Evolutionary conservation across 805 yeast genomes (phyloP).

Genomic region (Suhomyces xylopsoci): DNA sequence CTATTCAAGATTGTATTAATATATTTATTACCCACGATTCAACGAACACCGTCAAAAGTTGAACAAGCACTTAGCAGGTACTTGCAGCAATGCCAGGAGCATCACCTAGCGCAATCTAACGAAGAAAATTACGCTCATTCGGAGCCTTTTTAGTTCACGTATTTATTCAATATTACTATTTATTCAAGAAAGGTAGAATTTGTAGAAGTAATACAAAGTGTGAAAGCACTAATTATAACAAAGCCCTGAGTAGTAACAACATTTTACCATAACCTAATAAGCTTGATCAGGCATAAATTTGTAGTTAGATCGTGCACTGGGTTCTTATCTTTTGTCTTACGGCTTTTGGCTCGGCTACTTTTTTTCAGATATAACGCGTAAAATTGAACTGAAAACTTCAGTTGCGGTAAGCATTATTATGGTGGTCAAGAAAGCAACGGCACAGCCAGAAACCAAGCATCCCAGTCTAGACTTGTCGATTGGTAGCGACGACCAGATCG

Average conservation of each 20-base stretch:
- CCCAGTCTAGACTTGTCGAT: conserved; percentile 4
- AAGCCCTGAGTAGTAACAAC: too few species aligned
- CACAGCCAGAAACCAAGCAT: background rate
- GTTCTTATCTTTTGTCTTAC: background rate
- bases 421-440: conserved; percentile 5
- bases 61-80: background rate
- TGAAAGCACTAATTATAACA: too few species aligned
- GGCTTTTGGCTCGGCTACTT: background rate
- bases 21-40: conserved; percentile 1
- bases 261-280: too few species aligned
- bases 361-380: background rate
- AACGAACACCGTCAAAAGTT: background rate
- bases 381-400: background rate
- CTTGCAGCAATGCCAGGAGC: background rate
- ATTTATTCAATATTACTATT: background rate
- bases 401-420: background rate
- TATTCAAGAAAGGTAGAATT: background rate
- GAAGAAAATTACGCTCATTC: background rate
- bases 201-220: background rate
- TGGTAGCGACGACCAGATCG: conserved; percentile 11
- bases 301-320: too few species aligned
- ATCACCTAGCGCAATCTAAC: background rate
- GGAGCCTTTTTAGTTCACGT: background rate
- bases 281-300: too few species aligned
- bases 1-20: conserved; percentile 1